These are phyloP conservation scores for Leucosporidium scottii DNA, from an alignment of 768 basidiomycete species.

Conservation along the genomic window DNA sequence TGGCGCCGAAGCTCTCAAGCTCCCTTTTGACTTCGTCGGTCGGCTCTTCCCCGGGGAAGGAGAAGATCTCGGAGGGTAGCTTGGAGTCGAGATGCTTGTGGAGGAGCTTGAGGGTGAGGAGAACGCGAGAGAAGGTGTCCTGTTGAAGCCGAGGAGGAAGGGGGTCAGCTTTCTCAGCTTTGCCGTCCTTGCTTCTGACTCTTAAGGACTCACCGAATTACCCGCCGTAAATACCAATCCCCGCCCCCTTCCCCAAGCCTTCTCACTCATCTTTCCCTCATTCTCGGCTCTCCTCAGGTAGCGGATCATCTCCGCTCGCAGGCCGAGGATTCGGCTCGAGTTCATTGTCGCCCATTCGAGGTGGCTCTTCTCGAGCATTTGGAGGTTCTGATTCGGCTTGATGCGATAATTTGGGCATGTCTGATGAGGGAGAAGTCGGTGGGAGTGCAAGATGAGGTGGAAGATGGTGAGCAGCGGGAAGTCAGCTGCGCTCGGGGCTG, in stretches of 20 bases:
- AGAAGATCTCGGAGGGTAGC: slow-evolving; percentile 40
- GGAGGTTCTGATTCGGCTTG: slow-evolving; percentile 17
- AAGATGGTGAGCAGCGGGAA: neutral
- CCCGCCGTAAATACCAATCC: slow-evolving; percentile 43
- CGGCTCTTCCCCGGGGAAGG: slow-evolving; percentile 44
- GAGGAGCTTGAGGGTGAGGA: slow-evolving; percentile 33
- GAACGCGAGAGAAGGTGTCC: slow-evolving; percentile 37
- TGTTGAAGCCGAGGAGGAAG: neutral
- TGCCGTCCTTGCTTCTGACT: too few relatives aligned
- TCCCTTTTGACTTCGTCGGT: slow-evolving; percentile 25
- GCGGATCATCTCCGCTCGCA: slow-evolving; percentile 5
- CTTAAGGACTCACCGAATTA: slow-evolving; percentile 36
- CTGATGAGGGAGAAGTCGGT: neutral
- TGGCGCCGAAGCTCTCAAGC: slow-evolving; percentile 40
- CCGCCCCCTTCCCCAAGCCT: slow-evolving; percentile 11
- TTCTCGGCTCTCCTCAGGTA: slow-evolving; percentile 2
- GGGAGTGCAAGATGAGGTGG: too few relatives aligned
- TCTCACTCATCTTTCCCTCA: slow-evolving; percentile 14
- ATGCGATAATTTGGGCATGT: slow-evolving; percentile 19
- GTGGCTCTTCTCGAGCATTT: slow-evolving; percentile 13
- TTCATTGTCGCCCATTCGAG: slow-evolving; percentile 8
- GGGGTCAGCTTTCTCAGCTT: neutral
- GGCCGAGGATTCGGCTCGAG: neutral
- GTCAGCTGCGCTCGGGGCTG: too few relatives aligned
- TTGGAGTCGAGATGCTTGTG: slow-evolving; percentile 30